Conservation (phyloP, 257 asterid species). For the Petunia axillaris region DNA sequence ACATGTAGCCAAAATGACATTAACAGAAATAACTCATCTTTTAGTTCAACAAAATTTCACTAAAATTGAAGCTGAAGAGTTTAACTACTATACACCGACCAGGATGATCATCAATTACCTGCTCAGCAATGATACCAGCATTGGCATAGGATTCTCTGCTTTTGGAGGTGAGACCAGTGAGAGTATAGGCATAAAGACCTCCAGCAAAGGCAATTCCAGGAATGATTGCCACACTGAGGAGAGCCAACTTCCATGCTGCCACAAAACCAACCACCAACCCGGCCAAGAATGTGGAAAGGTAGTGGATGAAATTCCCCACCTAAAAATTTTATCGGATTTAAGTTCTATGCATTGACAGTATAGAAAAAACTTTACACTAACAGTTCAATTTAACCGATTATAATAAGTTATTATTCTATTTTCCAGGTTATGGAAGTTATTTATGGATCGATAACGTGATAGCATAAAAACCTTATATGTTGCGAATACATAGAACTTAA, state of each 20-base stretch:
- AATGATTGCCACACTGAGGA: slow-evolving; percentile 95
- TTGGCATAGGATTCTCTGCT: slow-evolving; percentile 95
- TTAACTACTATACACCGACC: not conserved
- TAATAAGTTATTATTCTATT: too few species aligned
- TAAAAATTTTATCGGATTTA: slow-evolving; percentile 28
- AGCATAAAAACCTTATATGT: too few species aligned
- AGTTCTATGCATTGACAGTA: too few species aligned
- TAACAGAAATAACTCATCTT: not conserved
- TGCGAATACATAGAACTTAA: too few species aligned
- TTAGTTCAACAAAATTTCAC: not conserved
- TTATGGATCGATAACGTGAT: too few species aligned
- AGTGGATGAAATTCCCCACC: slow-evolving; percentile 99
- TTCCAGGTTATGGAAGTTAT: too few species aligned
- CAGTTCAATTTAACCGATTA: too few species aligned
- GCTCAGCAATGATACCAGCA: slow-evolving; percentile 96
- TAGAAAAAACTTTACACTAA: too few species aligned
- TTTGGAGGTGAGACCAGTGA: slow-evolving; percentile 95
- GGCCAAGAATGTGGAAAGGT: slow-evolving; percentile 95
- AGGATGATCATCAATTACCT: slow-evolving; percentile 48
- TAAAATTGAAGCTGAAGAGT: not conserved
- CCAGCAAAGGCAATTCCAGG: slow-evolving; percentile 99
- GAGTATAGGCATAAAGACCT: slow-evolving; percentile 88
- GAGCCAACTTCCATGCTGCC: slow-evolving; percentile 94
- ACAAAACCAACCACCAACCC: slow-evolving; percentile 99
- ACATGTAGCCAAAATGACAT: not conserved